Evolutionary conservation across 331 rosid species (phyloP), one percentile per base, ranked within the genome.

Genomic region (Malus hybrid): DNA sequence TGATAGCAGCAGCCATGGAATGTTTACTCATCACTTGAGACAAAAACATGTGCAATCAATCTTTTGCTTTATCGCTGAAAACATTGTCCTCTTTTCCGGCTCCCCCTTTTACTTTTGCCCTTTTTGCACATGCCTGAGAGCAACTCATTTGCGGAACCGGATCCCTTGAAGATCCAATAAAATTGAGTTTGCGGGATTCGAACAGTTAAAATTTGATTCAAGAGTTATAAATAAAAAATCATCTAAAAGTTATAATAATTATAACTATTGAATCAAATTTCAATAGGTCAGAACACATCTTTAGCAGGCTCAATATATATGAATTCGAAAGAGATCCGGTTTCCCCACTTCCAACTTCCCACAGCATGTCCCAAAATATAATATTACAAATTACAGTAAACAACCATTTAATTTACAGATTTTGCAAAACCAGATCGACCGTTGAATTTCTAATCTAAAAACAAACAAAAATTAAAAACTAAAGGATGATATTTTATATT

Each of bases 391-490:
- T 29, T 20, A 69, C 15, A 69, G 15, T 3, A 33, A 20, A 33
- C 24, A 71, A 6, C 44, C 64, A 10, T 5, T 71, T 56, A 42
- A 10, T 42, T 27, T 72, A n/a, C 62, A 69, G 60, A 69, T 46
- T 9, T 60, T 60, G 32, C 59, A 54, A 64, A 39, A 42, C 36
- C 57, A 15, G 44, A 42, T 52, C 42, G 57, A 59, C 44, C 27
- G 69, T 16, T 52, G 1, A 18, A 15, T 54, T 54, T 54, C 74
- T 76, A 70, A 70, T 75, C 72, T 76, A 76, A 32, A 70, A 54
- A 29, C 32, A 54, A 16, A 74, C 5, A 64, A 20, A 62, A 20
- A 50, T 18, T 22, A 52, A 76, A 52, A 29, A 24, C 2, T 36
- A 62, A 24, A 24, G 9, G 59, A 18, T 54, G 59, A 55, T 62